phyloP scores from a whole-genome alignment of 345 rosid genomes.

The Citrus australasica region DNA sequence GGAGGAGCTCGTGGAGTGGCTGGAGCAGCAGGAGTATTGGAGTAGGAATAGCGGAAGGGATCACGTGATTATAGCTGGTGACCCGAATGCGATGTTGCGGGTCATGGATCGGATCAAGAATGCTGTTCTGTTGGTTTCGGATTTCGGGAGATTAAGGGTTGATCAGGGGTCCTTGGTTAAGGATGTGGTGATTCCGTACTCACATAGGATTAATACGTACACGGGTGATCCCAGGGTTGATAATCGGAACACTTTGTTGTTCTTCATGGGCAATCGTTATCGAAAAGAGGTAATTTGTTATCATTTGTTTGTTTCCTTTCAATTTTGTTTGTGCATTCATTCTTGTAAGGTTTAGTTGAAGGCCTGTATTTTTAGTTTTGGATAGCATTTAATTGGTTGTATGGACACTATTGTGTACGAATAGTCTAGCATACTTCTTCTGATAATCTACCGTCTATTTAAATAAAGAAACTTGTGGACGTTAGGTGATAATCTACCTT shows the following conservation, averaged over 20 bases:
- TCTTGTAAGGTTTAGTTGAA: not conserved
- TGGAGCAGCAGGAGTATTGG: conserved; percentile 81
- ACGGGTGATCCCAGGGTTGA: conserved; percentile 62
- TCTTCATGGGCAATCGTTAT: conserved; percentile 98
- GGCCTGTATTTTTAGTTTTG: not conserved
- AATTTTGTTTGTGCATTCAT: not conserved
- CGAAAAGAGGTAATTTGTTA: conserved; percentile 67
- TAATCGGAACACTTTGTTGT: conserved; percentile 64
- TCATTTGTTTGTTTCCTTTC: not conserved
- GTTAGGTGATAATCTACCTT: not conserved
- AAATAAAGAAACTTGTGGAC: not conserved
- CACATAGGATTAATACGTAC: conserved; percentile 74
- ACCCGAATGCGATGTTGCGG: conserved; percentile 81
- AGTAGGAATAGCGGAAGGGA: conserved; percentile 70
- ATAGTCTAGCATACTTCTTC: not conserved
- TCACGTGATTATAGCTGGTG: conserved; percentile 80
- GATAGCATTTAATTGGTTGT: not conserved
- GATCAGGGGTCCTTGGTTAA: conserved; percentile 92
- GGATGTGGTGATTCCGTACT: conserved; percentile 85
- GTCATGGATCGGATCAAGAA: conserved; percentile 64
- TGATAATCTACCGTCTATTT: not conserved
- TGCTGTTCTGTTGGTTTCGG: conserved; percentile 63
- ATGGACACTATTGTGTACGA: not conserved
- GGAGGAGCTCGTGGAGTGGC: conserved; percentile 74
- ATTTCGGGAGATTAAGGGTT: conserved; percentile 76